Conservation (phyloP, 2,329 filamentous ascomycete species). For the Xylaria sp. region DNA sequence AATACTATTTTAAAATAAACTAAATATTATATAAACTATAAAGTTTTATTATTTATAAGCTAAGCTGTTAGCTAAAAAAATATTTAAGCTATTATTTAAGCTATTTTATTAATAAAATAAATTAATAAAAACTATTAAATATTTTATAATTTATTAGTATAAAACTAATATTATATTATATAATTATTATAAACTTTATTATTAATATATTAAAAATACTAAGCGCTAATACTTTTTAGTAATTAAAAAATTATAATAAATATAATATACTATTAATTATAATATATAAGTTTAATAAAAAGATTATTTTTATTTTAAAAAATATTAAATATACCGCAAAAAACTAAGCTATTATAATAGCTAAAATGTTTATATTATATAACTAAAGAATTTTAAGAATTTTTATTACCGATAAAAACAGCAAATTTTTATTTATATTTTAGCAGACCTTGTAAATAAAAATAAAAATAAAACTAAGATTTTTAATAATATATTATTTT, state of each 20-base stretch:
- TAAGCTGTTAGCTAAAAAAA: background rate
- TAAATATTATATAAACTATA: background rate
- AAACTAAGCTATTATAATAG: background rate
- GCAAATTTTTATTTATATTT: background rate
- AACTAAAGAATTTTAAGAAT: background rate
- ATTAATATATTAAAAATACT: background rate
- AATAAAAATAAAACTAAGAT: background rate
- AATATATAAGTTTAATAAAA: conserved; percentile 5
- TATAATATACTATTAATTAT: conserved; percentile 2
- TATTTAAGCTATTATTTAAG: background rate
- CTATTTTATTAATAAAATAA: background rate
- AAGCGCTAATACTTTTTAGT: background rate
- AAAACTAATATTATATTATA: background rate
- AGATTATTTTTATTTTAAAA: background rate
- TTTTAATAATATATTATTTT: background rate
- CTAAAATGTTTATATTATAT: background rate
- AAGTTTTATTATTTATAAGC: too few species aligned
- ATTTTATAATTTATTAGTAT: background rate
- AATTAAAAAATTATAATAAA: background rate
- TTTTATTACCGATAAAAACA: background rate
- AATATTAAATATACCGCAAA: background rate
- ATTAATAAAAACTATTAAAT: background rate
- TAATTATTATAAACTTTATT: conserved; percentile 2
- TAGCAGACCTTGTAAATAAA: too few species aligned
- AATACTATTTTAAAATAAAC: background rate